These are phyloP conservation scores for Eimeria maxima DNA, from an alignment of 169 alveolate genomes.

Conservation along the genomic window DNA sequence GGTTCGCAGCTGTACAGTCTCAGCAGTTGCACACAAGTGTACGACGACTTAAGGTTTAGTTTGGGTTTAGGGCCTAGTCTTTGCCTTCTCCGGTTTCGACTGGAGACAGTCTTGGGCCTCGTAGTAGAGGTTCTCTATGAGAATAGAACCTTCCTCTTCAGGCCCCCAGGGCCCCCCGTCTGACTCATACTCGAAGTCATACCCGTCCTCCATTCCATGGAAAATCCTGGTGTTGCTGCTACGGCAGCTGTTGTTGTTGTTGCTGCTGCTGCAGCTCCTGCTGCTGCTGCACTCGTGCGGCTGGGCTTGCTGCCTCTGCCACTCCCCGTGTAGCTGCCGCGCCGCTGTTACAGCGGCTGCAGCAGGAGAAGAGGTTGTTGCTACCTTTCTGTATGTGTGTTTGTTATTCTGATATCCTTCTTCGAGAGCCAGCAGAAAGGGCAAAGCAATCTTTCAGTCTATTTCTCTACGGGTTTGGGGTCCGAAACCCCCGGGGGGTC, in stretches of 20 bases:
- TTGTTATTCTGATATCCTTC: background rate
- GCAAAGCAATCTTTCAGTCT: background rate
- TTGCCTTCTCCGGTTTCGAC: slow-evolving; percentile 63
- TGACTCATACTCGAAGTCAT: slow-evolving; percentile 64
- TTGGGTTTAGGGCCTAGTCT: background rate
- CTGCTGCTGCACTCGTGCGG: slow-evolving; percentile 20
- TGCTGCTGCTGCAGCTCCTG: slow-evolving; percentile 9
- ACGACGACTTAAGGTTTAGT: background rate
- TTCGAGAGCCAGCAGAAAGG: background rate
- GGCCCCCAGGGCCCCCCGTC: slow-evolving; percentile 77
- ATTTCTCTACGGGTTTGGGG: background rate
- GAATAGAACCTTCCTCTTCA: slow-evolving; percentile 48
- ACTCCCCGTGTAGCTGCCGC: background rate
- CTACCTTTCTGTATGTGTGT: background rate
- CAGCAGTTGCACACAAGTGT: background rate
- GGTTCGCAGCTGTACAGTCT: background rate
- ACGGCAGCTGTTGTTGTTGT: background rate
- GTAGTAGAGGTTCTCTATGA: slow-evolving; percentile 59
- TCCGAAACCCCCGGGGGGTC: background rate
- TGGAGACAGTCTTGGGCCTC: slow-evolving; percentile 73
- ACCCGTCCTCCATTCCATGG: slow-evolving; percentile 65
- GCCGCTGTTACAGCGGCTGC: background rate
- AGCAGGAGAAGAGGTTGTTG: background rate
- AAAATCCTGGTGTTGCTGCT: slow-evolving; percentile 4
- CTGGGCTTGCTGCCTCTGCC: slow-evolving; percentile 19